Conservation (phyloP, 306 rosid genomes). For the Castanea crenata region DNA sequence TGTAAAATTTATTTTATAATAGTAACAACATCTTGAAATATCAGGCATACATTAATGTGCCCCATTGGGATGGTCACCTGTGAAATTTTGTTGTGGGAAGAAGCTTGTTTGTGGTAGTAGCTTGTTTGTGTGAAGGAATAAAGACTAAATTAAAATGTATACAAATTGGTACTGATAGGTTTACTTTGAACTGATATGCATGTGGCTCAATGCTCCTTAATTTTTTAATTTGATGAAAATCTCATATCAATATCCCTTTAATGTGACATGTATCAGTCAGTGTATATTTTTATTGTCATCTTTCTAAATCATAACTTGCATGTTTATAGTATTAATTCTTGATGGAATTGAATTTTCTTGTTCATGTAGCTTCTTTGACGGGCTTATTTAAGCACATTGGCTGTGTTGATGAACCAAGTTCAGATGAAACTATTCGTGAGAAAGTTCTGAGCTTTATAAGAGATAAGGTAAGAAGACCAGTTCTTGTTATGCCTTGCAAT, state of each 20-base stretch:
- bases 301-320: neutral
- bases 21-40: neutral
- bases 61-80: neutral
- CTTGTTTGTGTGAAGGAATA: neutral
- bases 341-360: constrained; percentile 17
- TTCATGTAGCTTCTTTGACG: constrained; percentile 81
- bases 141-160: neutral
- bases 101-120: neutral
- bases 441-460: constrained; percentile 82
- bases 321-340: neutral
- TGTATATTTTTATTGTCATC: neutral
- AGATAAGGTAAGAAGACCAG: constrained; percentile 64
- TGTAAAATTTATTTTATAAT: neutral
- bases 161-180: neutral
- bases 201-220: neutral
- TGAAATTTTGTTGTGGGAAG: neutral
- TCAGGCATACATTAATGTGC: neutral
- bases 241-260: neutral
- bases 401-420: constrained; percentile 70
- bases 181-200: neutral
- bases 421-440: constrained; percentile 78
- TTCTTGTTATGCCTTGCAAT: constrained; percentile 1
- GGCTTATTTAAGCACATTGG: constrained; percentile 92
- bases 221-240: neutral
- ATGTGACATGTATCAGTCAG: neutral